A percentile compares a stretch with the other conserved stretches of the same genome.
These are phyloP conservation scores for Cutaneotrichosporon mucoides DNA, from an alignment of 1,284 basidiomycete genomes.

Conservation along the genomic window DNA sequence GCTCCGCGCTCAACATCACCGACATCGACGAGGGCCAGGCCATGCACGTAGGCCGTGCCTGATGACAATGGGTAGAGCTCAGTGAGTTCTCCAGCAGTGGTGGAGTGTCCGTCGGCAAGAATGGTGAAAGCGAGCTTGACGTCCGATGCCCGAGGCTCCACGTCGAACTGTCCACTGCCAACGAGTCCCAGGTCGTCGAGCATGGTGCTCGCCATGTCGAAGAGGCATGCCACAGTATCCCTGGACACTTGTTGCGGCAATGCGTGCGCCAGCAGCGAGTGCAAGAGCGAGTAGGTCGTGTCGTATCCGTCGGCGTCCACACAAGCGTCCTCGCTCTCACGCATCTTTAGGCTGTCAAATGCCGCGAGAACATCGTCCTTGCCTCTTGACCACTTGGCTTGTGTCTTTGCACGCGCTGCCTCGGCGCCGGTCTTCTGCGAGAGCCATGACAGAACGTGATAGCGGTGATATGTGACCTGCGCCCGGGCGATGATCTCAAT, in stretches of 20 bases:
- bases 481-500: constrained; percentile 35
- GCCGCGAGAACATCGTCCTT: constrained; percentile 37
- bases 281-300: constrained; percentile 64
- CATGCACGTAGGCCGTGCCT: constrained; percentile 68
- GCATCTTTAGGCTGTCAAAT: constrained; percentile 51
- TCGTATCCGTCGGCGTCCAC: constrained; percentile 32
- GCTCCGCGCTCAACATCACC: constrained; percentile 71
- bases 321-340: constrained; percentile 18
- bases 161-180: constrained; percentile 19
- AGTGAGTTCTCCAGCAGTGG: constrained; percentile 61
- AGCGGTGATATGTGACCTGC: constrained; percentile 41
- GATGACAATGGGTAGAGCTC: constrained; percentile 71
- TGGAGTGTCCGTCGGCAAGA: constrained; percentile 61
- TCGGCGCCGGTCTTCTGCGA: constrained; percentile 30
- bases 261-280: constrained; percentile 58
- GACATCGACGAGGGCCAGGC: constrained; percentile 63
- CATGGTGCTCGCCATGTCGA: constrained; percentile 17
- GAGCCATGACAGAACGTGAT: constrained; percentile 43
- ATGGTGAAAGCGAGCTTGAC: constrained; percentile 67
- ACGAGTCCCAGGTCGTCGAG: constrained; percentile 18
- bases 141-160: constrained; percentile 51
- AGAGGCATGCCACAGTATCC: constrained; percentile 52
- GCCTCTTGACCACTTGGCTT: constrained; percentile 21
- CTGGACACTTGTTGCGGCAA: constrained; percentile 46
- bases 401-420: constrained; percentile 18